Evolutionary conservation across 495 filamentous ascomycete genomes (phyloP), one percentile per base, ranked within the genome.

Genomic region (Xylaria bambusicola): DNA sequence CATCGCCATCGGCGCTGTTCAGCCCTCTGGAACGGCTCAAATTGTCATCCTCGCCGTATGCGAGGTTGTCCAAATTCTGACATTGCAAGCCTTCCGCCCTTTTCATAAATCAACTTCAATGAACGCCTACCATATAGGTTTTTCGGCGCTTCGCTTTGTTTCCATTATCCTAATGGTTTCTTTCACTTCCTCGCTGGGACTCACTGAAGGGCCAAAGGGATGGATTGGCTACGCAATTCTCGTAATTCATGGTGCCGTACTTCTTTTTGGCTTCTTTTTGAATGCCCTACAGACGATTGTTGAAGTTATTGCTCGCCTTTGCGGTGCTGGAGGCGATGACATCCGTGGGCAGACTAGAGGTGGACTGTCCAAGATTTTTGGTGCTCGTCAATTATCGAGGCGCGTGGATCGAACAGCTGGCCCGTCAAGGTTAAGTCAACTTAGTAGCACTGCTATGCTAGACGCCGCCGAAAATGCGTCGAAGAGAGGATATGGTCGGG

Each of bases 211-310:
- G 0, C 78, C 90, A 3, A 92, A 90, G 64, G 90, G 92, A 13
- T 98, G 94, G 94, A 90, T 97, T 63, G 94, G 93, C 29, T 98
- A 98, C 71, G 82, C 86, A 18, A 97, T 98, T 54, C 82, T 98
- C 26, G 71, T 96, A 21, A 80, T 95, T 52, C 94, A 98, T 66
- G 93, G 83, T 10, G 79, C 89, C 60, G 91, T 97, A 6, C 77
- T 98, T 6, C 86, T 97, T 8, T 95, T 96, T 66, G 93, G 91
- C 2, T 98, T 97, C 76, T 91, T 97, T 67, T 77, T 98, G 27
- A 97, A 96, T 68, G 89, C 94, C 1, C 67, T 96, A 7, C 92
- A 96, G 69, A 96, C 93, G 0, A 77, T 96, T 41, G 82, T 96
- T 33, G 94, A 98, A 70, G 88, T 98, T 12, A 76, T 84, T 40